These are phyloP conservation scores for Jamesozyma piceae DNA, from an alignment of 805 yeast genomes.

Conservation along the genomic window DNA sequence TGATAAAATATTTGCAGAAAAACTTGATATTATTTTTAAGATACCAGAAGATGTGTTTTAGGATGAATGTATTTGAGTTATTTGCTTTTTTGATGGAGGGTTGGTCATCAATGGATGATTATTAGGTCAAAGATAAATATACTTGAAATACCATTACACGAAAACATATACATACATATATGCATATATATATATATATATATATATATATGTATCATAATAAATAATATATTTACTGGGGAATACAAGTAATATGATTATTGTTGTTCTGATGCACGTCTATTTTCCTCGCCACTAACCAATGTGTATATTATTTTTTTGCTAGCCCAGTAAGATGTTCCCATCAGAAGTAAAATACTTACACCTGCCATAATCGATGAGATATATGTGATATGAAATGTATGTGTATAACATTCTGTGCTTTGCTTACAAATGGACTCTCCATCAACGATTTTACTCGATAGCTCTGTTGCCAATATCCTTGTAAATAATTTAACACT, in stretches of 20 bases:
- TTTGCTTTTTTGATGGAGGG: no score
- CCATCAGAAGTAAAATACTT: not conserved
- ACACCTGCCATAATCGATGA: slow-evolving; percentile 10
- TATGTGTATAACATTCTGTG: slow-evolving; percentile 38
- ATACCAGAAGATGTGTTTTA: slow-evolving; percentile 64
- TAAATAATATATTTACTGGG: not conserved
- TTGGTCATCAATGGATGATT: no score
- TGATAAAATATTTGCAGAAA: slow-evolving; percentile 61
- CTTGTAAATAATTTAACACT: slow-evolving; percentile 46
- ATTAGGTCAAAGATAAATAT: no score
- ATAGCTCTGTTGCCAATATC: slow-evolving; percentile 48
- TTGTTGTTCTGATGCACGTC: not conserved
- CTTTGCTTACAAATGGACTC: slow-evolving; percentile 39
- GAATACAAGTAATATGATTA: not conserved
- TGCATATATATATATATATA: no score
- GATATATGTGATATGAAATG: slow-evolving; percentile 28
- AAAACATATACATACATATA: no score
- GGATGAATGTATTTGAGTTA: no score
- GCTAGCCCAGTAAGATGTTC: not conserved
- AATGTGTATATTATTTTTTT: not conserved
- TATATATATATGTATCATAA: no score
- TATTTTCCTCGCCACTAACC: not conserved
- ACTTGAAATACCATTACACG: no score
- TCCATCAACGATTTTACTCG: slow-evolving; percentile 34
- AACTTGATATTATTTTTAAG: slow-evolving; percentile 43